Percentiles rank a stretch among this genome's conserved stretches.
These are phyloP conservation scores for Penicillium diatomitis DNA, from an alignment of 495 filamentous ascomycete genomes.

Conservation along the genomic window DNA sequence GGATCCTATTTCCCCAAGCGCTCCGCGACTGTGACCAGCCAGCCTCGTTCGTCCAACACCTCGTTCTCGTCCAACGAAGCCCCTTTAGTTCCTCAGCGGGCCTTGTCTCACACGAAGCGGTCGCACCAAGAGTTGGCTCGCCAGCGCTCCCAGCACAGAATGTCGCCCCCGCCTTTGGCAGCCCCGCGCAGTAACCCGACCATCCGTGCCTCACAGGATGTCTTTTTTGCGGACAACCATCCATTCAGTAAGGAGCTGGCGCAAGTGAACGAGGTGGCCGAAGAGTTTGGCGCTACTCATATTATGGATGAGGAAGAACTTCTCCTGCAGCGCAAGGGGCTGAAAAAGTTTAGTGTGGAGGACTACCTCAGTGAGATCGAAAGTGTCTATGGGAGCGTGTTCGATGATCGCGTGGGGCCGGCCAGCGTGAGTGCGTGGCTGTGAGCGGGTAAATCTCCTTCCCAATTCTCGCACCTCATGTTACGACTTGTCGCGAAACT, in stretches of 20 bases:
- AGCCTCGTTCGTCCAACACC: constrained; percentile 33
- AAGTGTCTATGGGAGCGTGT: constrained; percentile 49
- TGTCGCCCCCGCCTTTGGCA: constrained; percentile 33
- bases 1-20: constrained; percentile 59
- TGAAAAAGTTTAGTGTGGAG: constrained; percentile 64
- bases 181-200: constrained; percentile 25
- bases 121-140: constrained; percentile 57
- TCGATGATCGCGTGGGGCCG: constrained; percentile 36
- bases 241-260: constrained; percentile 44
- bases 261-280: constrained; percentile 59
- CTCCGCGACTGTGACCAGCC: constrained; percentile 33
- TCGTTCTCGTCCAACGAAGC: constrained; percentile 41
- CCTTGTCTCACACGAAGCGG: constrained; percentile 77
- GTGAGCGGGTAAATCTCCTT: constrained; percentile 14
- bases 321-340: constrained; percentile 52
- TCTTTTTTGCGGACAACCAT: constrained; percentile 37
- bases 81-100: constrained; percentile 63
- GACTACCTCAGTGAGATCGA: constrained; percentile 83
- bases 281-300: constrained; percentile 65
- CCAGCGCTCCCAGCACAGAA: constrained; percentile 53
- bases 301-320: constrained; percentile 65
- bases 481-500: background rate
- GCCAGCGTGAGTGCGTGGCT: constrained; percentile 34
- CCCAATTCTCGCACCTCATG: background rate
- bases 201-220: constrained; percentile 32